phyloP scores from a whole-genome alignment of 768 basidiomycete genomes.

The Infundibulicybe gibba region DNA sequence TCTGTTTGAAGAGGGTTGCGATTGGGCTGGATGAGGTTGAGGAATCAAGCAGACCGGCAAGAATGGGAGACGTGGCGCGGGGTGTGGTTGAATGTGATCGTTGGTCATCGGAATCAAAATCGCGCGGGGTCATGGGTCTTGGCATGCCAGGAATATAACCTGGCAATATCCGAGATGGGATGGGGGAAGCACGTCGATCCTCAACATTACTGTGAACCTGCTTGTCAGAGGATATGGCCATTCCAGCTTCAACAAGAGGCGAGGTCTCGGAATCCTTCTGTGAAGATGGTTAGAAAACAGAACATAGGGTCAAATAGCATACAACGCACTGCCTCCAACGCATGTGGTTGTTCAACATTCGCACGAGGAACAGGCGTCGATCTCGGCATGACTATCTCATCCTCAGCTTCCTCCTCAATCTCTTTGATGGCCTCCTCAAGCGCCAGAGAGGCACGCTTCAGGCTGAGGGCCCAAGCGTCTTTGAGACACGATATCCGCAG shows the following conservation, averaged over 20 bases:
- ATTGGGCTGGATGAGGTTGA: conserved; percentile 28
- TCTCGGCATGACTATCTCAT: conserved; percentile 75
- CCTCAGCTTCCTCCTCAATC: conserved; percentile 72
- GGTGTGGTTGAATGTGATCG: conserved; percentile 74
- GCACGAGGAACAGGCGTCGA: conserved; percentile 46
- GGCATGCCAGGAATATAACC: conserved; percentile 92
- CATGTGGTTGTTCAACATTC: conserved; percentile 25
- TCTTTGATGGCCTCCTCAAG: conserved; percentile 75
- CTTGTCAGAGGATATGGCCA: conserved; percentile 68
- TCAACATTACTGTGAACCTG: conserved; percentile 44
- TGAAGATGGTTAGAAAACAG: conserved; percentile 6
- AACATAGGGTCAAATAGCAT: neutral
- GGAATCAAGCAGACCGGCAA: conserved; percentile 27
- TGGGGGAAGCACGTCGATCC: conserved; percentile 54
- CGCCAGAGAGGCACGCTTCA: conserved; percentile 69
- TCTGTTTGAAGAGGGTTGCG: conserved; percentile 42
- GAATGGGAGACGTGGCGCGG: conserved; percentile 67
- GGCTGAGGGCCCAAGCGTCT: conserved; percentile 45
- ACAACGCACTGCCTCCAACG: conserved; percentile 26
- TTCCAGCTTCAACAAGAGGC: conserved; percentile 54
- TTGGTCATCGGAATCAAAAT: conserved; percentile 69
- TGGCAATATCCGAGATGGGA: conserved; percentile 62
- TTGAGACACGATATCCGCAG: conserved; percentile 46
- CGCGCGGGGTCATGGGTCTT: conserved; percentile 86
- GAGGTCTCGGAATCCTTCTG: conserved; percentile 33